Evolutionary conservation across 495 filamentous ascomycete genomes (phyloP), one percentile per base, ranked within the genome.

Genomic region (Tuber indicum): DNA sequence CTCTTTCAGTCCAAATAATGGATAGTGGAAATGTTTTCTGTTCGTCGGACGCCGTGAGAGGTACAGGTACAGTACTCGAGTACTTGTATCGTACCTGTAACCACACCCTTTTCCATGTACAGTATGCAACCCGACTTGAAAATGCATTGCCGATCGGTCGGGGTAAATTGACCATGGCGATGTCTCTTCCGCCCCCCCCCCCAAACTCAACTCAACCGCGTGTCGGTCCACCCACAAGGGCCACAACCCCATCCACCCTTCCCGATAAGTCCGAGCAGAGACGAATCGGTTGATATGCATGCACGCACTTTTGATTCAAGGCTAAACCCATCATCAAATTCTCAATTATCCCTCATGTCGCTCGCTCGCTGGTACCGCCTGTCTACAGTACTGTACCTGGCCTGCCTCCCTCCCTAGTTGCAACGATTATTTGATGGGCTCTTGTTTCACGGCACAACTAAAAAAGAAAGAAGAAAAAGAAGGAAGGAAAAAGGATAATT

Each of bases 241-340:
- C 32, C 32, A 32, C 12, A 2, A 41, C 39, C 39, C 47, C 58
- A 32, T 32, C 58, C 52, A 58, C 10, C 47, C 58, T 14, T 62
- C 26, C n/a, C 26, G 58, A 62, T 32, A 66, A 16, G 26, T 66
- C 16, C 32, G 26, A 36, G 12, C 5, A 6, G 58, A 36, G 58
- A 36, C 58, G 58, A 66, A 66, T 66, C 58, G 58, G 58, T 66
- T 66, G 58, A 66, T 66, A 36, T 66, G 58, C 32, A 66, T 66
- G 58, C 26, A 17, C 12, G 14, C 26, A 66, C 58, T 66, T 36
- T 12, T 36, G 58, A 66, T 66, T 66, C 58, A 36, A 36, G 58
- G 58, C 16, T 66, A 26, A 66, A 36, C 58, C 58, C 16, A 17
- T 66, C 45, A 46, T 46, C 45, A 47, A 19, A 32, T 66, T 36